Conservation (phyloP, 371 early-diverging fungal species). For the Mucor racemosus region DNA sequence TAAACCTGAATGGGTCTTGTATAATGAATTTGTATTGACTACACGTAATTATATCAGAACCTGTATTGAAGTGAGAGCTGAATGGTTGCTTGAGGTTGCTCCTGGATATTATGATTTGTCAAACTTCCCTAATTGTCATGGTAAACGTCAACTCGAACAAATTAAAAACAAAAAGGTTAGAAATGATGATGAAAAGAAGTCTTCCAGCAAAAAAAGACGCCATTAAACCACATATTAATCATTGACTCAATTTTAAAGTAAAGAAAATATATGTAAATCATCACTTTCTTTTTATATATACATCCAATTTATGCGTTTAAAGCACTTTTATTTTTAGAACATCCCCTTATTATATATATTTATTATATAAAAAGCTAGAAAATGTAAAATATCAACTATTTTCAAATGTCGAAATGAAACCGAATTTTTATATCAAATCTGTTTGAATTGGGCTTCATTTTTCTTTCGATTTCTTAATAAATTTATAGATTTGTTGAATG, state of each 20-base stretch:
- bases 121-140: conserved; percentile 92
- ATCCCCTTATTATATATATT: neutral
- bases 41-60: conserved; percentile 95
- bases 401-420: no score
- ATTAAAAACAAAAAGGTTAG: conserved; percentile 47
- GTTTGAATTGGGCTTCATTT: no score
- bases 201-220: conserved; percentile 40
- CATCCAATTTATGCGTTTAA: neutral
- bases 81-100: conserved; percentile 92
- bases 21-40: conserved; percentile 98
- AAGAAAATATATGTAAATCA: neutral
- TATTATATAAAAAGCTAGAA: neutral
- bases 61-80: conserved; percentile 85
- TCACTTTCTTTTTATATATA: neutral
- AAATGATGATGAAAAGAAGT: conserved; percentile 38
- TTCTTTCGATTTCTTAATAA: no score
- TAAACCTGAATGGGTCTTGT: conserved; percentile 96
- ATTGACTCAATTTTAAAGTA: no score
- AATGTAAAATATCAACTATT: neutral
- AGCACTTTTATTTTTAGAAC: neutral
- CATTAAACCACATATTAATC: conserved; percentile 14
- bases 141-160: conserved; percentile 80
- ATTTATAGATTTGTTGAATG: no score
- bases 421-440: no score
- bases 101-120: conserved; percentile 78